Evolutionary conservation across 495 filamentous ascomycete species (phyloP).

Genomic region (Copromyces sp.): DNA sequence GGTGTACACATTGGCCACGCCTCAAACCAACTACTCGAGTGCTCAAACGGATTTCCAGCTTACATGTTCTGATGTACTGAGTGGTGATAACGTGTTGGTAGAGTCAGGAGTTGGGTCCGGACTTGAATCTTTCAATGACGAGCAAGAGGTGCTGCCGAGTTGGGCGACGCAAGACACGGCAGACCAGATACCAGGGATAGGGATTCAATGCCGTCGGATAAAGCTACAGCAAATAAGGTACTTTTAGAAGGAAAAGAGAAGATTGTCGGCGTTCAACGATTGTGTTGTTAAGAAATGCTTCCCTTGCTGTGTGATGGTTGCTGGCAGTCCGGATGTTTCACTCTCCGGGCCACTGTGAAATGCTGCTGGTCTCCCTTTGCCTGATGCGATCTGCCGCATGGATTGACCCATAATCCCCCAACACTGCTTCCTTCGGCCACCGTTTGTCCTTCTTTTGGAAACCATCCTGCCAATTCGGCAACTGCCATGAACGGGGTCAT

Average conservation of each 20-base stretch:
- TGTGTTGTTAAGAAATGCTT: neutral
- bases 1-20: neutral
- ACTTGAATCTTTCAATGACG: neutral
- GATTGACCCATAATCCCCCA: neutral
- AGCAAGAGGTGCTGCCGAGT: neutral
- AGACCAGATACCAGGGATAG: neutral
- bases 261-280: neutral
- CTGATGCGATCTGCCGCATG: neutral
- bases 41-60: neutral
- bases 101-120: neutral
- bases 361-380: neutral
- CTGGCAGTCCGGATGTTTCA: neutral
- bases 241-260: neutral
- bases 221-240: neutral
- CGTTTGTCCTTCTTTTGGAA: neutral
- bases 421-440: neutral
- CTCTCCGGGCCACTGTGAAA: too few relatives aligned
- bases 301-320: neutral
- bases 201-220: neutral
- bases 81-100: neutral
- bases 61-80: neutral
- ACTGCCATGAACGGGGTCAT: neutral
- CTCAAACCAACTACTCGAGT: neutral
- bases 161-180: neutral
- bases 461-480: neutral